These are phyloP conservation scores for Mimosa pudica DNA, from an alignment of 306 rosid species.

Conservation along the genomic window DNA sequence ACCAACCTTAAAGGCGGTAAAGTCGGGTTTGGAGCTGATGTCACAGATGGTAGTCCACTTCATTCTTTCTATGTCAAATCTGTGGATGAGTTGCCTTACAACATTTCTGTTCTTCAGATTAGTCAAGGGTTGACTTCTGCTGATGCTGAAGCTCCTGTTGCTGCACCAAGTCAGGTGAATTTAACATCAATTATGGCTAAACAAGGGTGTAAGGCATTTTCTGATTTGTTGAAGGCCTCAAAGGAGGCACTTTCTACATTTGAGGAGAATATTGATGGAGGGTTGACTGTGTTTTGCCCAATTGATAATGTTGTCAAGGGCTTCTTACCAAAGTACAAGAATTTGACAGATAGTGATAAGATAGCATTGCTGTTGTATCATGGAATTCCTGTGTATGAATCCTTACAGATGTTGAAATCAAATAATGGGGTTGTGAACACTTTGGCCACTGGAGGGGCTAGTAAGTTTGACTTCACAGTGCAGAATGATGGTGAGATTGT, in stretches of 20 bases:
- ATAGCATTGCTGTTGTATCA: slow-evolving; percentile 67
- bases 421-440: slow-evolving; percentile 83
- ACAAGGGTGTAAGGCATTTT: slow-evolving; percentile 87
- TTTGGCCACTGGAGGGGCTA: slow-evolving; percentile 72
- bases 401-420: slow-evolving; percentile 71
- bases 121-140: slow-evolving; percentile 69
- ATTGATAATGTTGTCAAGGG: slow-evolving; percentile 53
- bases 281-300: slow-evolving; percentile 90
- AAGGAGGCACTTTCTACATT: slow-evolving; percentile 75
- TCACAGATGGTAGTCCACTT: slow-evolving; percentile 52
- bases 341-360: slow-evolving; percentile 62
- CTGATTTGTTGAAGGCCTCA: slow-evolving; percentile 53
- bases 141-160: slow-evolving; percentile 93
- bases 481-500: slow-evolving; percentile 84
- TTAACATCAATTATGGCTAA: slow-evolving; percentile 64
- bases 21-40: slow-evolving; percentile 73
- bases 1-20: slow-evolving; percentile 77
- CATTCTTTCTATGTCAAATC: slow-evolving; percentile 71
- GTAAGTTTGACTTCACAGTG: slow-evolving; percentile 80
- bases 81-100: slow-evolving; percentile 63
- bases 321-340: slow-evolving; percentile 72
- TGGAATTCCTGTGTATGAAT: slow-evolving; percentile 76
- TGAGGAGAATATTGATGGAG: slow-evolving; percentile 66
- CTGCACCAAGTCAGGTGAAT: slow-evolving; percentile 64
- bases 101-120: slow-evolving; percentile 76